Evolutionary conservation across 257 asterid species (phyloP), one percentile per base, ranked within the genome.

Genomic region (Solanum lycopersicoides): DNA sequence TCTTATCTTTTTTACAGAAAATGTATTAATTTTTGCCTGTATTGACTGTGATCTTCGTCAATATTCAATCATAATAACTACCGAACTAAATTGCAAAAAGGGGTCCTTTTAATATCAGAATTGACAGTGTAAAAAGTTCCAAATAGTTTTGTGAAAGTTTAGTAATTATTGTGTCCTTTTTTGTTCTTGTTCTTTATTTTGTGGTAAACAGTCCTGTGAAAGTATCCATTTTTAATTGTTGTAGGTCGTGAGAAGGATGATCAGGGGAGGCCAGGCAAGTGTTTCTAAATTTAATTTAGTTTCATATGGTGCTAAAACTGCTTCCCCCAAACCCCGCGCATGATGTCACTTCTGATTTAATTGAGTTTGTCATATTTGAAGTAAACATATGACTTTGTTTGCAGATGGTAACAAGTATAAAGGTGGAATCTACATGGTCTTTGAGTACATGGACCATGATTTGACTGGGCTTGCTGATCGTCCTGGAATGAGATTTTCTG

Each of bases 371-470:
- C 85, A 82, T 50, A 82, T 32, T 11, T 82, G 69, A 82, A 82
- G 85, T 82, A 82, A 50, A 34, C 25, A 32, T 50, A 20, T 50
- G 69, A 11, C 45, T 80, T 47, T 41, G 53, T 45, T 83, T 88
- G 47, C 97, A 96, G 99, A 95, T 87, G 91, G 92, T 84, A 93
- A 95, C 89, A 97, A 93, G 91, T 95, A 94, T 92, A 95, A 95
- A 88, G 99, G 98, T 3, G 94, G 88, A 90, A 97, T 97, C 87
- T 97, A 97, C 93, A 97, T 97, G 99, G 99, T 97, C 34, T 97
- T 95, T 89, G 99, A 97, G 94, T 97, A 97, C 91, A 96, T 96
- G 98, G 98, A 96, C 89, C 99, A 95, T 87, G 99, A 96, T 90
- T 91, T 96, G 89, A 95, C 98, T 72, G 99, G 98, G 87, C 99